These are phyloP conservation scores for Hymenoscyphus salicellus DNA, from an alignment of 2,329 filamentous ascomycete species.

Conservation along the genomic window DNA sequence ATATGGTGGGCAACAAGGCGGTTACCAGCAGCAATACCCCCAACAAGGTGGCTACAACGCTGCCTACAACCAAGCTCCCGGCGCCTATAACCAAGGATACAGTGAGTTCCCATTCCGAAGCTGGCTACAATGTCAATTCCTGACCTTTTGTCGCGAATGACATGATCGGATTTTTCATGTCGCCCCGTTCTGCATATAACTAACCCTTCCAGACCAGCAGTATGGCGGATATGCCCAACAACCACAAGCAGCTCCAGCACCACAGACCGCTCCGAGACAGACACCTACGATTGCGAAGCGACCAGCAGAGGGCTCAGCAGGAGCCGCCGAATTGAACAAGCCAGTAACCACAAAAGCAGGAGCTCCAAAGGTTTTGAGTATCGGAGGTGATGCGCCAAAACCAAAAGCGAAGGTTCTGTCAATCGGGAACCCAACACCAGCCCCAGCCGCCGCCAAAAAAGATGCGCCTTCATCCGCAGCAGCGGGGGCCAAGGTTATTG, in stretches of 20 bases:
- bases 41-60: conserved; percentile 45
- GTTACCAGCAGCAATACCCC: conserved; percentile 49
- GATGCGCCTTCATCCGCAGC: conserved; percentile 53
- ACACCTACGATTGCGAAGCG: conserved; percentile 64
- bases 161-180: neutral
- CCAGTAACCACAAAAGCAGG: conserved; percentile 53
- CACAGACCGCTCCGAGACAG: conserved; percentile 44
- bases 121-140: neutral
- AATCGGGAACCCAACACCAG: conserved; percentile 60
- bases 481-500: conserved; percentile 78
- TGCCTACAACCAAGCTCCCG: conserved; percentile 23
- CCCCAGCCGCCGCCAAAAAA: conserved; percentile 39
- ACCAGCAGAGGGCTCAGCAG: conserved; percentile 48
- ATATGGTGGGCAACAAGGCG: conserved; percentile 46
- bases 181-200: neutral
- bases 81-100: conserved; percentile 39
- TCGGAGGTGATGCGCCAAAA: conserved; percentile 56
- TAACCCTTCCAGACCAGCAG: conserved; percentile 42
- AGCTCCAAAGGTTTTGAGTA: conserved; percentile 62
- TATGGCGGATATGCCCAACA: conserved; percentile 55
- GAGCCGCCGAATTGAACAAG: conserved; percentile 47
- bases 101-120: conserved; percentile 33
- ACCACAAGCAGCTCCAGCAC: conserved; percentile 41
- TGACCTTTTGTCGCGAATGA: neutral
- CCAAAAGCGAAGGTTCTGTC: conserved; percentile 69